These are phyloP conservation scores for Suillus variegatus DNA, from an alignment of 768 basidiomycete species.

Conservation along the genomic window DNA sequence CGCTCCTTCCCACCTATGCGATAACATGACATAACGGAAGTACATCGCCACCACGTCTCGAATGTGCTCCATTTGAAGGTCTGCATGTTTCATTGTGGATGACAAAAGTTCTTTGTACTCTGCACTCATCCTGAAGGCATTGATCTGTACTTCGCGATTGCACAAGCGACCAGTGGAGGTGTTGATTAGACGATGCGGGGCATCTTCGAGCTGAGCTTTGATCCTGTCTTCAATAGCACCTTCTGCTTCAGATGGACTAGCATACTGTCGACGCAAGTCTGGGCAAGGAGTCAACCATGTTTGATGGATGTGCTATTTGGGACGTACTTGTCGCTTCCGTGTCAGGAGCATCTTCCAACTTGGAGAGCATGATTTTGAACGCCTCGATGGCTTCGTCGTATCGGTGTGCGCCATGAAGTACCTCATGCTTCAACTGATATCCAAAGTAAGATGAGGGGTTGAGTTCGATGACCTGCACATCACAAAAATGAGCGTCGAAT, in stretches of 20 bases:
- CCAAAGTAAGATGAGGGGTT: not conserved
- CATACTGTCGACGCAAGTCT: not conserved
- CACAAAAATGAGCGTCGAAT: not conserved
- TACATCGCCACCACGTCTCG: not conserved
- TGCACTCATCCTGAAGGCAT: not conserved
- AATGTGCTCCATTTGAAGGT: not conserved
- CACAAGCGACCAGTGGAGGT: not conserved
- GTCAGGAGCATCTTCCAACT: not conserved
- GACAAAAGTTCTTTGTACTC: not conserved
- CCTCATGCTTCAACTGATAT: not conserved
- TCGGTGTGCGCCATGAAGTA: not conserved
- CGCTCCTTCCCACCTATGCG: not conserved
- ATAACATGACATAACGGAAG: not conserved
- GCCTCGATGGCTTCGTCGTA: not conserved
- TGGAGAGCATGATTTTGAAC: not conserved
- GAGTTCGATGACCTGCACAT: not conserved
- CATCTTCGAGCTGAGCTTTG: not conserved
- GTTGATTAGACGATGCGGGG: not conserved
- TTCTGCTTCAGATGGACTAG: not conserved
- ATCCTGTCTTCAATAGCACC: not conserved
- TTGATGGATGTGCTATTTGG: not conserved
- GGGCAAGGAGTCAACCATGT: not conserved
- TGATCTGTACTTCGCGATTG: not conserved
- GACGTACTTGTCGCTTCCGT: not conserved
- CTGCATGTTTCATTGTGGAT: not conserved